These are phyloP conservation scores for Termitomyces sp. DNA, from an alignment of 768 basidiomycete genomes.

Conservation along the genomic window DNA sequence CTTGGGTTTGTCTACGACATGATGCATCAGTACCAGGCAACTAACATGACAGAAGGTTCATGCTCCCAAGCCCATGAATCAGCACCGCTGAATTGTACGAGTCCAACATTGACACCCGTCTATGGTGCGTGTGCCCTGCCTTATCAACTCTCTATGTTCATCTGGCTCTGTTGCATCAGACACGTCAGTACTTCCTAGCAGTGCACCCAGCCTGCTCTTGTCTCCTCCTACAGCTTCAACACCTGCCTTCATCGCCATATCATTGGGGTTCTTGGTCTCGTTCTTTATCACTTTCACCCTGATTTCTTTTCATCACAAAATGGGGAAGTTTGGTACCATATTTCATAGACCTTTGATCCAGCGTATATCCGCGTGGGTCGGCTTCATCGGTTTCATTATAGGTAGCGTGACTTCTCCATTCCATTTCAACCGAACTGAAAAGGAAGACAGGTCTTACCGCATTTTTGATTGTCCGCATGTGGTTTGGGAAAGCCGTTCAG, in stretches of 20 bases:
- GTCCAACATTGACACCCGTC: conserved; percentile 45
- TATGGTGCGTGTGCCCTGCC: conserved; percentile 45
- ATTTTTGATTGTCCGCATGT: conserved; percentile 72
- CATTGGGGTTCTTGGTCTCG: conserved; percentile 47
- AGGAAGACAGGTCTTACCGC: conserved; percentile 51
- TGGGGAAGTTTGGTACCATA: conserved; percentile 43
- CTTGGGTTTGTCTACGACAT: conserved; percentile 41
- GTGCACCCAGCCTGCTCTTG: conserved; percentile 49
- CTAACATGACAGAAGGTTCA: conserved; percentile 46
- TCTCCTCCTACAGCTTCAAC: conserved; percentile 57
- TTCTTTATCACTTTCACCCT: conserved; percentile 66
- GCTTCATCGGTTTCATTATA: conserved; percentile 70
- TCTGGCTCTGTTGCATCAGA: conserved; percentile 35
- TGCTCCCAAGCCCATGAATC: conserved; percentile 50
- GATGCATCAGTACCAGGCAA: background rate
- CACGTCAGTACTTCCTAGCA: conserved; percentile 53
- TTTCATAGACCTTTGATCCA: conserved; percentile 58
- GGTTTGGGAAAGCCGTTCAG: conserved; percentile 73
- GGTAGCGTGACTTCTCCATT: conserved; percentile 33
- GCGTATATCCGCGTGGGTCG: conserved; percentile 64
- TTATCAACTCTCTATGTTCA: background rate
- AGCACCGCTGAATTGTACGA: conserved; percentile 50
- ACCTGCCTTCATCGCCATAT: conserved; percentile 58
- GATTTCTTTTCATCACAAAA: conserved; percentile 60
- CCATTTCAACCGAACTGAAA: background rate